Conservation (phyloP, 441 rosid genomes). For the Brassica hybrid region DNA sequence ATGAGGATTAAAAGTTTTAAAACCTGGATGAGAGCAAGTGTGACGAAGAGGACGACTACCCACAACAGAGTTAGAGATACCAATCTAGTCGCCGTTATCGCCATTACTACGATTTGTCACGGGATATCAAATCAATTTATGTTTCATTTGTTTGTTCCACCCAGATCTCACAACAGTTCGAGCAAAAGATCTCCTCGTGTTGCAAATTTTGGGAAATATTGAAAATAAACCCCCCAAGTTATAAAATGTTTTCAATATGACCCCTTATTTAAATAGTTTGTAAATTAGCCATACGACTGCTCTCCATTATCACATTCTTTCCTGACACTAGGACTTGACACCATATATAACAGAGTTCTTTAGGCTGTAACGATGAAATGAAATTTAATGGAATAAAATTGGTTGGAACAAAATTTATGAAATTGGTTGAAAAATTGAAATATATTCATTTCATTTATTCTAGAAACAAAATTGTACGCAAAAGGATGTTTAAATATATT, state of each 20-base stretch:
- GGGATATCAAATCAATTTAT: background rate
- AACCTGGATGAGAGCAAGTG: constrained; percentile 81
- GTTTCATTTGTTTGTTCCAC: background rate
- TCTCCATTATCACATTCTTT: background rate
- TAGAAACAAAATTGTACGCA: no score
- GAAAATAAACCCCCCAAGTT: background rate
- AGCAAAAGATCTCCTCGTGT: background rate
- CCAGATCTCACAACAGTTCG: constrained; percentile 22
- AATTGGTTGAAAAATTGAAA: no score
- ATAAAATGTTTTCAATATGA: background rate
- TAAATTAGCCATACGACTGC: background rate
- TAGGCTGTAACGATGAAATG: no score
- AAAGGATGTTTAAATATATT: no score
- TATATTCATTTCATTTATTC: no score
- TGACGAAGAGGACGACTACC: constrained; percentile 66
- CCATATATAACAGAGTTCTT: no score
- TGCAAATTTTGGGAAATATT: background rate
- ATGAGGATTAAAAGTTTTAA: background rate
- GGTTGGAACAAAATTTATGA: no score
- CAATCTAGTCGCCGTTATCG: constrained; percentile 54
- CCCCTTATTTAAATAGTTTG: background rate
- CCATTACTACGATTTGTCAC: constrained; percentile 43
- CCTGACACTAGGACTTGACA: background rate
- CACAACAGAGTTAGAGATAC: constrained; percentile 62
- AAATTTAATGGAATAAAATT: no score